A percentile compares a stretch with the other conserved stretches of the same genome.
phyloP scores from a whole-genome alignment of 371 early-diverging fungal genomes.

The Mucor ambiguus region DNA sequence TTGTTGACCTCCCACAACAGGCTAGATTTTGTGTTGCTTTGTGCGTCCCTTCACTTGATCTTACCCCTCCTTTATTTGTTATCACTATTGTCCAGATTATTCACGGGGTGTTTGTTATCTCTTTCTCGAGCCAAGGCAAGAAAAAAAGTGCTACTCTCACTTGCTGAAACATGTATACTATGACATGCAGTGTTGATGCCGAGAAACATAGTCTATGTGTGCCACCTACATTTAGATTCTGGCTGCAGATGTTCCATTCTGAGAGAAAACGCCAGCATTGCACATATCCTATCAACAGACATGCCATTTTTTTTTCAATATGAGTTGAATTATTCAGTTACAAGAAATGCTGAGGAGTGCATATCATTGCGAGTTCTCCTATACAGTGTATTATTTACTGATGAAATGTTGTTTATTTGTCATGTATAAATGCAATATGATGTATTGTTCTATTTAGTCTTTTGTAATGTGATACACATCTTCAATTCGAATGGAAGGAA shows the following conservation, averaged over 20 bases:
- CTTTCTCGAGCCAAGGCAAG: not conserved
- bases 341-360: not conserved
- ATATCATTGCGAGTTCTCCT: not conserved
- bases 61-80: not conserved
- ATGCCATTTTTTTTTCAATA: not conserved
- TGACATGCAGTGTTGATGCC: not conserved
- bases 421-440: not conserved
- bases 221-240: not conserved
- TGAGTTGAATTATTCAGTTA: not conserved
- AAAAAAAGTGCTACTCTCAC: not conserved
- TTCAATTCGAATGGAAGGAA: slow-evolving; percentile 5
- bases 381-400: no score
- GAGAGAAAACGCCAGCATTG: not conserved
- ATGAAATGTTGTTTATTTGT: not conserved
- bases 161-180: not conserved
- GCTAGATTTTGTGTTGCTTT: not conserved
- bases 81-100: not conserved
- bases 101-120: slow-evolving; percentile 3
- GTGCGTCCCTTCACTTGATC: slow-evolving; percentile 1
- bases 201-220: not conserved
- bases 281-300: not conserved
- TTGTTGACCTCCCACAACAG: not conserved
- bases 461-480: slow-evolving; percentile 11
- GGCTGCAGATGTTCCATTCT: not conserved
- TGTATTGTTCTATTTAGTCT: not conserved